These are phyloP conservation scores for Ophiostoma ips DNA, from an alignment of 2,329 filamentous ascomycete species.

Conservation along the genomic window DNA sequence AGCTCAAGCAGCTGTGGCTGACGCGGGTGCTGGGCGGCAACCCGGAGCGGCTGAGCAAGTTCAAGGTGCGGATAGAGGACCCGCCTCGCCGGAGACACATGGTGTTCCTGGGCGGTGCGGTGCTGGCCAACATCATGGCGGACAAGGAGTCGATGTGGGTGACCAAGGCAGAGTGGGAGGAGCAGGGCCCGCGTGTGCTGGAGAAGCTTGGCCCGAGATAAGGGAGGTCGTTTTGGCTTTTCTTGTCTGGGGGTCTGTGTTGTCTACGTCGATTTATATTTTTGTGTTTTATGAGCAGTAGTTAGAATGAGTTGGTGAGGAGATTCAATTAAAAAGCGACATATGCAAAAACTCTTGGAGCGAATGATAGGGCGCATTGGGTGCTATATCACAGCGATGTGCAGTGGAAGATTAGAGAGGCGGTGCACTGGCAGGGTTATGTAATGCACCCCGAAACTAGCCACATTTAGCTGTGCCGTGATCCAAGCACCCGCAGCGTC, in stretches of 20 bases:
- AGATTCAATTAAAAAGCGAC: too few relatives aligned
- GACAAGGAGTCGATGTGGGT: conserved; percentile 99
- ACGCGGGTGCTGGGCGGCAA: conserved; percentile 82
- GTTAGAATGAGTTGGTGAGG: not conserved
- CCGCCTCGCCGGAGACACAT: conserved; percentile 92
- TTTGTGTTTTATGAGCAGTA: not conserved
- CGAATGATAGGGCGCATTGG: too few relatives aligned
- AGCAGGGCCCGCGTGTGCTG: conserved; percentile 70
- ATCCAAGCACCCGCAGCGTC: too few relatives aligned
- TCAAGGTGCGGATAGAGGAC: conserved; percentile 98
- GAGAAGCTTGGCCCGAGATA: conserved; percentile 80
- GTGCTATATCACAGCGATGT: too few relatives aligned
- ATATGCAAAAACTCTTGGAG: too few relatives aligned
- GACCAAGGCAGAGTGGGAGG: conserved; percentile 90
- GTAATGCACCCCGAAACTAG: too few relatives aligned
- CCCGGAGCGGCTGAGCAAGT: conserved; percentile 90
- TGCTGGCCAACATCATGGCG: conserved; percentile 96
- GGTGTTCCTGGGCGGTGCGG: conserved; percentile 94
- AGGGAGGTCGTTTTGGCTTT: not conserved
- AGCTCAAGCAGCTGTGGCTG: conserved; percentile 96
- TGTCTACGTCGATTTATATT: not conserved
- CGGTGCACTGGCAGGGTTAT: too few relatives aligned
- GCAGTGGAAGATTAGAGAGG: too few relatives aligned
- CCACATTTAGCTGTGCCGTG: too few relatives aligned
- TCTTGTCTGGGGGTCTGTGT: not conserved